These are phyloP conservation scores for Cercospora berteroae DNA, from an alignment of 2,329 filamentous ascomycete genomes.

Conservation along the genomic window DNA sequence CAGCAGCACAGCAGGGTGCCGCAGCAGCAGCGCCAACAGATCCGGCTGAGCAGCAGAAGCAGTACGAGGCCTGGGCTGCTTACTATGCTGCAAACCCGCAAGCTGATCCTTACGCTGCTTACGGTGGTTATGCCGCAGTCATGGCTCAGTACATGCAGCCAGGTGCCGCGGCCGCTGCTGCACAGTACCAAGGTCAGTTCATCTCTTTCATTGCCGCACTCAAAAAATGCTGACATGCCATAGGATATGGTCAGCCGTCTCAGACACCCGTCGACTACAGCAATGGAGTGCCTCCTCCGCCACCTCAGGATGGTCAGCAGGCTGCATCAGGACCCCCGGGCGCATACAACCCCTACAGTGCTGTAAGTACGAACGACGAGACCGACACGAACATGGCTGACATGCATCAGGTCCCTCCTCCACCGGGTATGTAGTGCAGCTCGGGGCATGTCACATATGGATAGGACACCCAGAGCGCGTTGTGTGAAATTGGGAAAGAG, in stretches of 20 bases:
- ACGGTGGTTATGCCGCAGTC: conserved; percentile 64
- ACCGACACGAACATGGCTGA: neutral
- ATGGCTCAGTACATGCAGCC: conserved; percentile 28
- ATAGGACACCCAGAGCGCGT: neutral
- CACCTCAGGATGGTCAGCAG: conserved; percentile 2
- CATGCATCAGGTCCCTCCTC: conserved; percentile 4
- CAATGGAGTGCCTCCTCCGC: conserved; percentile 3
- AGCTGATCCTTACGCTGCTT: conserved; percentile 82
- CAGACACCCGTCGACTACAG: conserved; percentile 9
- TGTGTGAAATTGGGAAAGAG: neutral
- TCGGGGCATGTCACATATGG: neutral
- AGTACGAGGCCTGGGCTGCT: conserved; percentile 64
- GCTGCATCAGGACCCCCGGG: conserved; percentile 5
- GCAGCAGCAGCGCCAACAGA: conserved; percentile 31
- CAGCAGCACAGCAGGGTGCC: conserved; percentile 36
- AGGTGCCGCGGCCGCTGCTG: neutral
- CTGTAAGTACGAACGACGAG: neutral
- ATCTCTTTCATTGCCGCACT: neutral
- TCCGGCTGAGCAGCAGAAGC: conserved; percentile 25
- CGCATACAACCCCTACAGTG: conserved; percentile 7
- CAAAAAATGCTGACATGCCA: neutral
- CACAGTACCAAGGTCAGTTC: conserved; percentile 6
- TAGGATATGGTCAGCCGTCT: conserved; percentile 4
- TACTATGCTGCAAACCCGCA: conserved; percentile 83
- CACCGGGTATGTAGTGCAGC: conserved; percentile 7